Evolutionary conservation across 148 eudicot genomes (phyloP), one percentile per base, ranked within the genome.

Genomic region (Limonium bicolor): DNA sequence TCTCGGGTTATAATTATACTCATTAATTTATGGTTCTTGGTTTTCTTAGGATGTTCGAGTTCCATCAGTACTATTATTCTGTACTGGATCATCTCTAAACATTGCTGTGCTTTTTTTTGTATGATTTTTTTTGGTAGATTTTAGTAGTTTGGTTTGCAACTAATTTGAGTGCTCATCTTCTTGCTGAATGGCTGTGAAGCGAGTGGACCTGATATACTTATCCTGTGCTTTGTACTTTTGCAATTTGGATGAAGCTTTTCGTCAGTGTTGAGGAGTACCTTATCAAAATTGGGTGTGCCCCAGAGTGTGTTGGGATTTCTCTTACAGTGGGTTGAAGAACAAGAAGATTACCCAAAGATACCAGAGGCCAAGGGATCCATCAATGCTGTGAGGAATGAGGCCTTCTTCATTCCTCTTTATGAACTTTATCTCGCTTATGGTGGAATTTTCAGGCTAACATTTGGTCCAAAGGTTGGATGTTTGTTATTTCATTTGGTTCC

Each of bases 361-460:
- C 95, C 99, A 1, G 99, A 71, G 64, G 99, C 95, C 23, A 82
- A 73, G 54, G 95, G 95, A 16, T 48, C 74, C 19, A 69, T 92
- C 50, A 62, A 58, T 4, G 85, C 99, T 32, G 62, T 92, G 46
- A 74, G 72, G 28, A 70, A 55, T 23, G 95, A 84, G 69, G 74
- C 99, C 1, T 90, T 90, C 55, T 90, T 90, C 57, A 59, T 90
- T 43, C 95, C 95, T 20, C 63, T 90, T 62, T 92, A 78, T 48
- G 94, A 92, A 63, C 95, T 92, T 41, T 92, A 46, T 67, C 80
- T 85, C 50, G 85, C 95, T 52, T 92, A 92, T 60, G 99, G 99
- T 29, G 99, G 99, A 37, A 69, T 92, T 53, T 92, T 92, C 71
- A 69, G 95, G 62, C 61, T 92, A 50, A 71, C 76, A 36, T 81